Base-by-base conservation (phyloP, 1,284 basidiomycete genomes). In the Microstroma glucosiphilum region DNA sequence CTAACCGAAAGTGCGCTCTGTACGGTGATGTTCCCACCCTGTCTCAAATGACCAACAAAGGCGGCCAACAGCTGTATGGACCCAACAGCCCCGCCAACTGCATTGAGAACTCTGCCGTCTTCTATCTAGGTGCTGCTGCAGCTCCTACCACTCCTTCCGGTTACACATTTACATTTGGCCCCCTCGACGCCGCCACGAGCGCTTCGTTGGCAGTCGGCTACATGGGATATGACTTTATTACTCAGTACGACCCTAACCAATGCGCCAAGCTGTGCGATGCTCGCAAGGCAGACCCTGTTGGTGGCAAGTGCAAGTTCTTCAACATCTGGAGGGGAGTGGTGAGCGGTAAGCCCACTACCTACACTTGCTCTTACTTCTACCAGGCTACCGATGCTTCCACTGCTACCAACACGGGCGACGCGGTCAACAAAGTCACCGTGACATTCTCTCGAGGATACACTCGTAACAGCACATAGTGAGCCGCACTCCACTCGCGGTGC, bases 291-390 rank as follows among this genome's bases (percentile, higher is more conserved):
- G 30, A 37, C 30, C 30, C 4, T 9, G 30, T 37, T 9, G 30
- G 30, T 37, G 30, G 30, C 30, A 37, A 37, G n/a, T 48, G 46
- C 46, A 48, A 48, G n/a, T 48, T 48, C 46, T 48, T 48, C 46
- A 48, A 48, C 46, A 48, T 48, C 46, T 48, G 46, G 46, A 4
- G 46, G 7, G 46, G 46, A n/a, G 46, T n/a, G 46, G 46, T 48
- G n/a, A 48, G 23, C 46, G 11, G 11, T 12, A 23, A n/a, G n/a
- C n/a, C 46, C 11, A 23, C 23, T 23, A 48, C 46, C 46, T 48
- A 48, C 46, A 48, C 46, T 23, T 48, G 46, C 46, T 48, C 46
- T 23, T 23, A n/a, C n/a, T 48, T n/a, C 46, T 48, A n/a, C n/a
- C n/a, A 48, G 23, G 11, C n/a, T 48, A 48, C 46, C 46, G 46